Base-by-base conservation (phyloP, 352 stramenopile species). In the Globisporangium paroecandrum region DNA sequence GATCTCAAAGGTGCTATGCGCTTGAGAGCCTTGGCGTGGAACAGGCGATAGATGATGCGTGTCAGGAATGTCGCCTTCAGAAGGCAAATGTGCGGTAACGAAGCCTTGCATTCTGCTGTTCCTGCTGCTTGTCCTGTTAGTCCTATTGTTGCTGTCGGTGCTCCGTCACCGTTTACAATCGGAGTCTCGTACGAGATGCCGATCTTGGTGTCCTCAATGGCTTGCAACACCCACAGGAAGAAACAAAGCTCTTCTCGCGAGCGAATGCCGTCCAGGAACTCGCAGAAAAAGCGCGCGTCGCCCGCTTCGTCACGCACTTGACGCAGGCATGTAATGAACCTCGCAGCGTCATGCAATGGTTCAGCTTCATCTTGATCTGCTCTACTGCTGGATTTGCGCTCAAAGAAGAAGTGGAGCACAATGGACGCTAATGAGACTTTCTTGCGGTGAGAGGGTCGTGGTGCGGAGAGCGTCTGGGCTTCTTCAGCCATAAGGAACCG, bases 361-460 rank as follows among this genome's bases (percentile, higher is more conserved):
- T 82, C 75, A 0, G 32, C 13, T 18, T 89, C 81, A 25, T 41
- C 65, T 15, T 41, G 24, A 34, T 9, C 47, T 38, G 15, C n/a
- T 41, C 18, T 59, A 1, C 15, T 59, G 4, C 15, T 56, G 9
- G 65, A 49, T 3, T 75, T 73, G 29, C 79, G 81, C 54, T 87
- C 81, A 8, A 91, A 62, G 55, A 89, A 91, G 58, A 81, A 89
- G 18, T 85, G 75, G 6, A 89, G 65, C 8, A 89, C 68, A 24
- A 89, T 57, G 0, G 69, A 63, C 4, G 76, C 55, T 7, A 88
- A 54, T 0, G 77, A 78, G 7, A 41, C 49, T 46, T 51, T 46
- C 1, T 51, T 22, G 4, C 24, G 43, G 4, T n/a, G 5, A 9
- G 41, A n/a, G 10, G 53, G 32, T 15, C 18, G 18, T 3, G n/a